Conservation (phyloP, 305 asterid genomes). For the Andrographis paniculata region DNA sequence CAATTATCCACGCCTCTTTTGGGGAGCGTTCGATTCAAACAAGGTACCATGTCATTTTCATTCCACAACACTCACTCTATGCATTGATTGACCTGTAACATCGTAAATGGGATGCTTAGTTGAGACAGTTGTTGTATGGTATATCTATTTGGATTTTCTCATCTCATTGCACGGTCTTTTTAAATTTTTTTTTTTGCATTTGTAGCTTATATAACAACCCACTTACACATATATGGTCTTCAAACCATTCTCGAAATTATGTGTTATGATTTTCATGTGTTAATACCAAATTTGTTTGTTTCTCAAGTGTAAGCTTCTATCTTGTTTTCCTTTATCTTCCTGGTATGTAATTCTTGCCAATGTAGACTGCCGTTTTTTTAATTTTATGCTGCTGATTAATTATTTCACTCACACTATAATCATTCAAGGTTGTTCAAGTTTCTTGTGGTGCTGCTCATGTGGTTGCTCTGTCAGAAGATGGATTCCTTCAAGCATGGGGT, state of each 20-base stretch:
- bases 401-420: not conserved
- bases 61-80: not conserved
- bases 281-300: not conserved
- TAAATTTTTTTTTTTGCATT: no score
- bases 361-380: no score
- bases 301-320: not conserved
- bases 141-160: no score
- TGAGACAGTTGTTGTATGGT: not conserved
- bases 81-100: slow-evolving; percentile 7
- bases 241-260: slow-evolving; percentile 4
- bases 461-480: slow-evolving; percentile 91
- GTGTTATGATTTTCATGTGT: not conserved
- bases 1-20: slow-evolving; percentile 64
- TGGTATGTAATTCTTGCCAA: no score
- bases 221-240: slow-evolving; percentile 3
- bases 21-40: slow-evolving; percentile 85
- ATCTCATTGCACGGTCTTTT: no score
- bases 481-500: slow-evolving; percentile 96
- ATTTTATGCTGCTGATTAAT: no score
- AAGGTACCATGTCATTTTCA: slow-evolving; percentile 38
- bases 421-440: slow-evolving; percentile 82
- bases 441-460: slow-evolving; percentile 98
- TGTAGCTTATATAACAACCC: no score
- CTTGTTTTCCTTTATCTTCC: no score
- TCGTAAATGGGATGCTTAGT: not conserved